A percentile compares a stretch with the other conserved stretches of the same genome.
Conservation (phyloP, 2,329 filamentous ascomycete species). For the Cadophora luteo-olivacea region DNA sequence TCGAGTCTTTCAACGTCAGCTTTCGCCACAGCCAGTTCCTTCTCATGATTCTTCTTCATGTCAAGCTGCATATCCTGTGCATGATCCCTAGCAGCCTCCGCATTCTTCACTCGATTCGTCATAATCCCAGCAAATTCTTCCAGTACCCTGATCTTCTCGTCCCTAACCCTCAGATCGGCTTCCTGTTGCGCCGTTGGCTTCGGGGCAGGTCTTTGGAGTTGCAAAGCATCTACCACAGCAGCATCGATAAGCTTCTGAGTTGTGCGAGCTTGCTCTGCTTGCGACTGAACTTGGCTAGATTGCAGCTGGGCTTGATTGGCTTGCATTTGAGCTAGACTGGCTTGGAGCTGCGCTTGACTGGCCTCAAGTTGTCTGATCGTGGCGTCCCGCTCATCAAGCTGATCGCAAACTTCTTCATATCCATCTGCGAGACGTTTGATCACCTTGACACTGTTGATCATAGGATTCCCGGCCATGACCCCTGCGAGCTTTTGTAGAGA, state of each 20-base stretch:
- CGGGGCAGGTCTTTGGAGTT: not conserved
- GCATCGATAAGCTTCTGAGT: not conserved
- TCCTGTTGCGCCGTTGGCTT: not conserved
- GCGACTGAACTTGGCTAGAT: not conserved
- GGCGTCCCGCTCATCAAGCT: conserved; percentile 9
- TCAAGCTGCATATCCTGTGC: not conserved
- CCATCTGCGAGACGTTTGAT: not conserved
- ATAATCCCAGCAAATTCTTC: not conserved
- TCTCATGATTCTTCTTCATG: not conserved
- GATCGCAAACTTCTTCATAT: not conserved
- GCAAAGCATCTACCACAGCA: not conserved
- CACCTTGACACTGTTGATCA: conserved; percentile 7
- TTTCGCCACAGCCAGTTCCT: not conserved
- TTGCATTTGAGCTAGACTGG: not conserved
- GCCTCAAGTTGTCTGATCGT: not conserved
- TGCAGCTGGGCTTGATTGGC: not conserved
- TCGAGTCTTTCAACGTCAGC: not conserved
- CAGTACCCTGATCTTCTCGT: not conserved
- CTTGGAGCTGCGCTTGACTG: not conserved
- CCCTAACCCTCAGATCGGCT: not conserved
- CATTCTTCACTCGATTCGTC: not conserved
- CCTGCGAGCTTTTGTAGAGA: not conserved
- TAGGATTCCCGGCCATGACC: conserved; percentile 7
- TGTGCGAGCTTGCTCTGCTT: not conserved
- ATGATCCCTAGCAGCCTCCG: not conserved